Evolutionary conservation across 1,284 basidiomycete species (phyloP).

Genomic region (Fomitiporia mediterranea): DNA sequence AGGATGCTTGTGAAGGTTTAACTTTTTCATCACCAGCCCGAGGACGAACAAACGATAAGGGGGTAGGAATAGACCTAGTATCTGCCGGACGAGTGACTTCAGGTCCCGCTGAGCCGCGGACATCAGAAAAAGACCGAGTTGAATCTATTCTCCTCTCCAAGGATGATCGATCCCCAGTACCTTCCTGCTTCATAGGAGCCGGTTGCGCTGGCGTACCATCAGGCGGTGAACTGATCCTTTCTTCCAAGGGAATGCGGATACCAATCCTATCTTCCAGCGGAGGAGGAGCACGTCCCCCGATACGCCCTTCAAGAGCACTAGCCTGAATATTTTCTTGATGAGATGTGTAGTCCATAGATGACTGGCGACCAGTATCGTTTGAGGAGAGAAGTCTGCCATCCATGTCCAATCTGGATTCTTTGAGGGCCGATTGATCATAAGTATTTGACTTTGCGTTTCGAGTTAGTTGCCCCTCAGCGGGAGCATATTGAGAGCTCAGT

Average conservation of each 20-base stretch:
- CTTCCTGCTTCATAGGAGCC: conserved; percentile 10
- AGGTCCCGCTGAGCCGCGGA: not conserved
- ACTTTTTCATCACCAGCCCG: conserved; percentile 8
- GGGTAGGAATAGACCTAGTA: not conserved
- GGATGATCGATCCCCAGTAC: conserved; percentile 10
- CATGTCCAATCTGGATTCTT: conserved; percentile 4
- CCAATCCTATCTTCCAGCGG: conserved; percentile 14
- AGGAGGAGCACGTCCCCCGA: conserved; percentile 1
- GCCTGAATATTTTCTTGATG: not conserved
- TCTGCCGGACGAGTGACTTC: not conserved
- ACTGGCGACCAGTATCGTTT: conserved; percentile 1
- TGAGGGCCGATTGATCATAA: conserved; percentile 7
- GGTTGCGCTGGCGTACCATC: not conserved
- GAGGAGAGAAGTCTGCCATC: not conserved
- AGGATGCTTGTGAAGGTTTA: not conserved
- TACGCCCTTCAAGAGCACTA: conserved; percentile 11
- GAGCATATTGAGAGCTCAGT: conserved; percentile 1
- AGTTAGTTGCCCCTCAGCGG: not conserved
- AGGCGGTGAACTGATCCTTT: conserved; percentile 17
- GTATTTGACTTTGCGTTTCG: not conserved
- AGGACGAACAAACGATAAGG: not conserved
- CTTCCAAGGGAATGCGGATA: conserved; percentile 15
- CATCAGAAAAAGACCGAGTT: not conserved
- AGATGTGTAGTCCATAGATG: not conserved
- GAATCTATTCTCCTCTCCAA: conserved; percentile 10